These are phyloP conservation scores for Amanita rubescens DNA, from an alignment of 768 basidiomycete species.

Conservation along the genomic window DNA sequence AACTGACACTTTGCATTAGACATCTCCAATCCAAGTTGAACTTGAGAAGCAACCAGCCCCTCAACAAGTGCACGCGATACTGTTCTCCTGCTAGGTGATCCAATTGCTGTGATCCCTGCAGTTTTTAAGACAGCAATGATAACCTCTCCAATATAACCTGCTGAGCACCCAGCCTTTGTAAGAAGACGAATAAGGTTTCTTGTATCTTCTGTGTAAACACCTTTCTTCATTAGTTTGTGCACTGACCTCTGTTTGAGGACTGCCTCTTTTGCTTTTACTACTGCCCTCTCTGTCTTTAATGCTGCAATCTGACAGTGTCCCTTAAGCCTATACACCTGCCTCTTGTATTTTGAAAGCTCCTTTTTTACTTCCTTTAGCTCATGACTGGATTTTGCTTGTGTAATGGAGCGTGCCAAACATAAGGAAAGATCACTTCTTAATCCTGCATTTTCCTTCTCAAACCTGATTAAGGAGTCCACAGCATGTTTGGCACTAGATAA, in stretches of 20 bases:
- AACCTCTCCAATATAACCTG: slow-evolving; percentile 12
- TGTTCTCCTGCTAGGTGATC: slow-evolving; percentile 10
- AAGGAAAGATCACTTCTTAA: slow-evolving; percentile 1
- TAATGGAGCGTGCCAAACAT: neutral
- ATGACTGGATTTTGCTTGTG: neutral
- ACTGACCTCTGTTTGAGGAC: slow-evolving; percentile 7
- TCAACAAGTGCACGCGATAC: slow-evolving; percentile 11
- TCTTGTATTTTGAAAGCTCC: neutral
- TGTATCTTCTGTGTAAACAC: slow-evolving; percentile 16
- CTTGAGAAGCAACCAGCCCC: slow-evolving; percentile 16
- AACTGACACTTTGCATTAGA: slow-evolving; percentile 10
- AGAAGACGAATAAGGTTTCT: slow-evolving; percentile 12
- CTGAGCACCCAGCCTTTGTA: slow-evolving; percentile 12
- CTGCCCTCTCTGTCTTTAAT: neutral
- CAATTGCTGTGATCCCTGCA: slow-evolving; percentile 12
- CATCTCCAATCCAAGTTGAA: slow-evolving; percentile 18
- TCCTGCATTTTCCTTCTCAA: neutral
- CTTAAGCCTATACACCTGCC: neutral
- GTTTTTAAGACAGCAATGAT: slow-evolving; percentile 12
- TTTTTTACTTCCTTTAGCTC: neutral
- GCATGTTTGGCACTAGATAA: neutral
- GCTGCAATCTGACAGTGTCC: neutral
- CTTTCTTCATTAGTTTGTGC: slow-evolving; percentile 13
- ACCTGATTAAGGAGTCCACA: neutral
- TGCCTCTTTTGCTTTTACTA: slow-evolving; percentile 4